Evolutionary conservation across 306 rosid genomes (phyloP), one percentile per base, ranked within the genome.

Genomic region (Castanospermum australe): DNA sequence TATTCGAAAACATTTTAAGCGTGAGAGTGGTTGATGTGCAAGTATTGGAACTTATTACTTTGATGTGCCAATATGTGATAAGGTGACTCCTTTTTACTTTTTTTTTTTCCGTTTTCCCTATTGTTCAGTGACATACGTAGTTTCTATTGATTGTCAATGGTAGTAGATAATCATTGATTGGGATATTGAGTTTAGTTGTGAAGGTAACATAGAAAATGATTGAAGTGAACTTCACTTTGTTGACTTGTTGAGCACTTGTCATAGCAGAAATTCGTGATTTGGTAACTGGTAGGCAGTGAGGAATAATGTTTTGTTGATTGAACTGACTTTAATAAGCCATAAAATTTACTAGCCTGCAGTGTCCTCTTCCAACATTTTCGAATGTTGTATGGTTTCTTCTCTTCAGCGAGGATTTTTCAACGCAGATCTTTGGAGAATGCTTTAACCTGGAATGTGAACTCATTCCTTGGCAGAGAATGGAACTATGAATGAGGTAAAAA

Each of bases 1-100:
- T 79, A 86, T 93, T 77, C 71, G 70, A 17, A 81, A 87, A 69
- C 94, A 82, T 83, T 88, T 81, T 83, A 91, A 88, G 81, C 89
- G 86, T 32, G 71, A 85, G 57, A 84, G 88, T 76, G 71, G 86
- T 73, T 87, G 66, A 64, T 55, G 9, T 3, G 20, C n/a, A 33
- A 47, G 52, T 24, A 50, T 20, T 50, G 38, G 33, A 28, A 41
- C 57, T 32, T 8, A 48, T 67, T 18, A 5, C 32, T 39, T 39
- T 39, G 45, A 0, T 39, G 45, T 39, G 45, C 12, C 12, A 20
- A 9, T 68, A 14, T 30, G 18, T 42, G 51, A 5, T 48, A 56
- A 21, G 65, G 64, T 74, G 70, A 76, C 79, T 87, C 14, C 18
- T 33, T 80, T 68, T 48, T 50, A 14, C 45, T 17, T 24, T 30